Evolutionary conservation across 108 stramenopile species (phyloP), one percentile per base, ranked within the genome.

Genomic region (Epithemia pelagica): DNA sequence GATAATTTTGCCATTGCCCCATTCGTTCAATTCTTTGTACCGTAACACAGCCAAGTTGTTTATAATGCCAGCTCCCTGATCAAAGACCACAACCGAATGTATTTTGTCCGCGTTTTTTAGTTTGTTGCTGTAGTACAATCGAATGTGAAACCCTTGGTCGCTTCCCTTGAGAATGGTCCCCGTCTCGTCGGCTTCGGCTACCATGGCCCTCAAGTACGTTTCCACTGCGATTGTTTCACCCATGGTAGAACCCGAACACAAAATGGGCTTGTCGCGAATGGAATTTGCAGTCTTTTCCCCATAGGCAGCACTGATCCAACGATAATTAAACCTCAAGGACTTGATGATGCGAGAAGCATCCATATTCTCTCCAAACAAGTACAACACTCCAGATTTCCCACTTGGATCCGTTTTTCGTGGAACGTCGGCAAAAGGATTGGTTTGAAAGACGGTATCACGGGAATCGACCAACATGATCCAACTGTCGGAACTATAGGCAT

Each of bases 121-220:
- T 26, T 70, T 77, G n/a, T 68, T 69, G 24, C 75, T 68, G 67
- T 83, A 83, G 46, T 72, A 80, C 56, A 87, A 69, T 29, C 68
- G 80, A 62, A 81, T 87, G 61, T 87, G 85, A 77, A 87, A 83
- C 0, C 82, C 82, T 68, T 83, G 82, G 66, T 87, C 85, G 52
- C 79, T 78, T 19, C 85, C 85, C 30, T 74, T 76, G n/a, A 77
- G 55, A 24, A 65, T 70, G 51, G 69, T 76, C 5, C 74, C 70
- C 1, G 80, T 77, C 60, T 79, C 70, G 51, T 83, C 85, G 22
- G 66, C 75, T 65, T 87, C 78, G 0, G 66, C 63, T 0, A 81
- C 82, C 80, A 81, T 81, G 30, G 82, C 82, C 30, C 75, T 56
- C 25, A 81, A 30, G 33, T 87, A 87, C 0, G 74, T 57, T 32